Percentiles rank a stretch among this genome's conserved stretches.
Evolutionary conservation across 108 stramenopile genomes (phyloP).

Genomic region (Aureococcus anophagefferens): DNA sequence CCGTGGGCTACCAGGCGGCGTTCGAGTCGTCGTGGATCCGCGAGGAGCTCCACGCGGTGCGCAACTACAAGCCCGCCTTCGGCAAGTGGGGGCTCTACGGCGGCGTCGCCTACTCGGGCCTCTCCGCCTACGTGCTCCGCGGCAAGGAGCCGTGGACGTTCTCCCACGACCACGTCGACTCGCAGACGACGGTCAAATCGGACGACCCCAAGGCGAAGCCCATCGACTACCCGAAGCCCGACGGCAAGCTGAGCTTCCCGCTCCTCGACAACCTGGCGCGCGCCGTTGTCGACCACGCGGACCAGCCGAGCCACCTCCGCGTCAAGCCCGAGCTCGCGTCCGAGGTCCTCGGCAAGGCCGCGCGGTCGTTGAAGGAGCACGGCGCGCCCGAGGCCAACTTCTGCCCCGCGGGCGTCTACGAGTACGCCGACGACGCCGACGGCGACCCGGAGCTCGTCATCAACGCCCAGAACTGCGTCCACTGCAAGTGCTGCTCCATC

Average conservation of each 20-base stretch:
- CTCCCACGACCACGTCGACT: slow-evolving; percentile 19
- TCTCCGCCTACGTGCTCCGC: slow-evolving; percentile 74
- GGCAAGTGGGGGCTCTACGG: slow-evolving; percentile 72
- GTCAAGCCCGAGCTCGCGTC: slow-evolving; percentile 63
- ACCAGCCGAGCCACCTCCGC: slow-evolving; percentile 90
- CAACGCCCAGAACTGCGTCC: slow-evolving; percentile 96
- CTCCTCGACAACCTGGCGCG: slow-evolving; percentile 87
- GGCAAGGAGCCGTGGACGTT: slow-evolving; percentile 95
- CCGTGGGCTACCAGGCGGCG: slow-evolving; percentile 22
- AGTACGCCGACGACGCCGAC: slow-evolving; percentile 61
- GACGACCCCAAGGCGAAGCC: slow-evolving; percentile 51
- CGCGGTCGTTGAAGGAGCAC: slow-evolving; percentile 59
- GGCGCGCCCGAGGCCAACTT: slow-evolving; percentile 93
- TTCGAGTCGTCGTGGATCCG: slow-evolving; percentile 84
- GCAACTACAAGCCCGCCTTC: slow-evolving; percentile 95
- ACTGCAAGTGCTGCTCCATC: slow-evolving; percentile 98
- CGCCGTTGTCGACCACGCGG: slow-evolving; percentile 88
- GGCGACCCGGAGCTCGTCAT: slow-evolving; percentile 91
- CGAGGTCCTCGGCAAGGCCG: slow-evolving; percentile 16
- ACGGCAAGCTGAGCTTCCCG: slow-evolving; percentile 89
- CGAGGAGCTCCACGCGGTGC: slow-evolving; percentile 81
- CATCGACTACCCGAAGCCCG: slow-evolving; percentile 83
- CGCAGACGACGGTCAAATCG: slow-evolving; percentile 49
- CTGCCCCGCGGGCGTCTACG: slow-evolving; percentile 93
- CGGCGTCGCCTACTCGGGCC: slow-evolving; percentile 79